Evolutionary conservation across 2,329 filamentous ascomycete species (phyloP).

Genomic region (Colletotrichum australisinense): DNA sequence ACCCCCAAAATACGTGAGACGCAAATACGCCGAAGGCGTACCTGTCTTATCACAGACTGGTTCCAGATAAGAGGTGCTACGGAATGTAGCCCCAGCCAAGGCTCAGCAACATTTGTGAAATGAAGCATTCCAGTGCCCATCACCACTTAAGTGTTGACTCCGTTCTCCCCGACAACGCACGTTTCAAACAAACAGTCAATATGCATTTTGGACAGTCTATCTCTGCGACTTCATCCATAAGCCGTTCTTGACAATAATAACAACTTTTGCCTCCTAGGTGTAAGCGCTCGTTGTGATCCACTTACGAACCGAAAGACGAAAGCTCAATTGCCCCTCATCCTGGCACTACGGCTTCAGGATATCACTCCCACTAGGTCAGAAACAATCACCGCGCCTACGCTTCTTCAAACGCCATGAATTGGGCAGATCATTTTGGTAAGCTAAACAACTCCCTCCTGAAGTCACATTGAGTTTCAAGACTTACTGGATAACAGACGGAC

Average conservation of each 20-base stretch:
- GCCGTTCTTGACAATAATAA: not conserved
- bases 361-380: not conserved
- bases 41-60: not conserved
- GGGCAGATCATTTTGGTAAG: constrained; percentile 21
- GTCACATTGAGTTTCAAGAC: not conserved
- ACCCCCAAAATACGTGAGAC: not conserved
- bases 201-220: not conserved
- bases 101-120: not conserved
- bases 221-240: no score
- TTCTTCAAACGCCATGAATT: not conserved
- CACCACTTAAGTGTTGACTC: not conserved
- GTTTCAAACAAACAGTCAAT: constrained; percentile 1
- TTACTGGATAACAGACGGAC: not conserved
- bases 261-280: not conserved
- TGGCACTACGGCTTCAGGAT: not conserved
- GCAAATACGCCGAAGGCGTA: not conserved
- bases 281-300: not conserved
- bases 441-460: not conserved
- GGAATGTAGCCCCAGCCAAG: not conserved
- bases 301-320: not conserved
- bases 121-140: constrained; percentile 29
- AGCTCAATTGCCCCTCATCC: not conserved
- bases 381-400: not conserved
- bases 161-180: constrained; percentile 16
- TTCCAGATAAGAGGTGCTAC: not conserved